Conservation (phyloP, 192 early-diverging fungal genomes). For the Gigaspora rosea region DNA sequence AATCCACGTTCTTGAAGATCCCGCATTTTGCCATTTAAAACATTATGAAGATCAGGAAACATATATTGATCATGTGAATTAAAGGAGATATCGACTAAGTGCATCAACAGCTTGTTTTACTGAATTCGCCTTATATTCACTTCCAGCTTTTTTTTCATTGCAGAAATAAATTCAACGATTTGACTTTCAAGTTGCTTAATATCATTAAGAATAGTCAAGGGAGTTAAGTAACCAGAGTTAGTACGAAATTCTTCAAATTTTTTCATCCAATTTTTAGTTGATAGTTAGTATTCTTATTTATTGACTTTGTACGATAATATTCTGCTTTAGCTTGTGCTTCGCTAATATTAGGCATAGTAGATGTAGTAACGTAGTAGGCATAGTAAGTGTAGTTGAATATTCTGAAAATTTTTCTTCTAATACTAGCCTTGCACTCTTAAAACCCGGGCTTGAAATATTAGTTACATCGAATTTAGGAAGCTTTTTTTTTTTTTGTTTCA, state of each 20-base stretch:
- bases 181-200: neutral
- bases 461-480: neutral
- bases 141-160: conserved; percentile 1
- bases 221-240: neutral
- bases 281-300: neutral
- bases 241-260: neutral
- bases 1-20: neutral
- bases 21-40: conserved; percentile 12
- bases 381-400: neutral
- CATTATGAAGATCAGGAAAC: conserved; percentile 5
- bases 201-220: neutral
- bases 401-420: neutral
- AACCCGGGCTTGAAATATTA: neutral
- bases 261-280: conserved; percentile 1
- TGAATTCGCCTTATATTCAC: conserved; percentile 17
- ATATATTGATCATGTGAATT: conserved; percentile 7
- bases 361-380: too few species aligned
- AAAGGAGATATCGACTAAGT: neutral
- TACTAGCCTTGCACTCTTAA: neutral
- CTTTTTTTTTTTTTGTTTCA: neutral
- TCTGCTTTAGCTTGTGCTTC: neutral
- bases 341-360: neutral
- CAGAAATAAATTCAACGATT: conserved; percentile 4
- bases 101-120: conserved; percentile 25
- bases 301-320: neutral